Base-by-base conservation (phyloP, 1,284 basidiomycete genomes). In the Sanghuangporus baumii region DNA sequence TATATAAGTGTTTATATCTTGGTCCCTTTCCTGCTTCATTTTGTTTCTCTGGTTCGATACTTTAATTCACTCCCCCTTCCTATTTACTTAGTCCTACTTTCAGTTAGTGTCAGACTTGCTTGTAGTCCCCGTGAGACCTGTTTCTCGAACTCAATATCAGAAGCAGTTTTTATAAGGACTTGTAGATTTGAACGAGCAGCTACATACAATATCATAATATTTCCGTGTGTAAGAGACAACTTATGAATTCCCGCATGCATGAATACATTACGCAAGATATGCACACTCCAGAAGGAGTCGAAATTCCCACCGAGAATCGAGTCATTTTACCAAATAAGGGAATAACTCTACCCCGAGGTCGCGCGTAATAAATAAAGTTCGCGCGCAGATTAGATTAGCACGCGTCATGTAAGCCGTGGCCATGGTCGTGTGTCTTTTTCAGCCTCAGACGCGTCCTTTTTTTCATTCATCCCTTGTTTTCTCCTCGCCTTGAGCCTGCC, bases 361-460 rank as follows among this genome's bases (percentile, higher is more conserved):
- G 26, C 58, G 58, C 48, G 47, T 50, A 59, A 50, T 50, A 59
- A 51, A 51, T 47, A 60, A 54, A 37, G 59, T 54, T 60, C 14
- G 52, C 60, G 40, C 52, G n/a, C n/a, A n/a, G n/a, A n/a, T n/a
- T n/a, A 31, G 26, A 31, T 31, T 31, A 31, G 26, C 26, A 3
- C 26, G 26, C 26, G 26, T 31, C 26, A 31, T 31, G 26, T 31
- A 31, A 31, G 26, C 26, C 26, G 26, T 31, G 26, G 26, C 26
- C 26, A 3, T 31, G 26, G 26, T 3, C 26, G 26, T 31, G 41
- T 46, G 41, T 46, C 20, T 20, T 46, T 41, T 31, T 31, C 26
- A 31, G 26, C 26, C 26, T 31, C 26, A 31, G 18, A 6, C 43
- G 43, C 43, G 43, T 46, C 43, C 43, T n/a, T 46, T 46, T 6